Evolutionary conservation across 352 stramenopile species (phyloP).

Genomic region (Pythium rhizo-oryzae): DNA sequence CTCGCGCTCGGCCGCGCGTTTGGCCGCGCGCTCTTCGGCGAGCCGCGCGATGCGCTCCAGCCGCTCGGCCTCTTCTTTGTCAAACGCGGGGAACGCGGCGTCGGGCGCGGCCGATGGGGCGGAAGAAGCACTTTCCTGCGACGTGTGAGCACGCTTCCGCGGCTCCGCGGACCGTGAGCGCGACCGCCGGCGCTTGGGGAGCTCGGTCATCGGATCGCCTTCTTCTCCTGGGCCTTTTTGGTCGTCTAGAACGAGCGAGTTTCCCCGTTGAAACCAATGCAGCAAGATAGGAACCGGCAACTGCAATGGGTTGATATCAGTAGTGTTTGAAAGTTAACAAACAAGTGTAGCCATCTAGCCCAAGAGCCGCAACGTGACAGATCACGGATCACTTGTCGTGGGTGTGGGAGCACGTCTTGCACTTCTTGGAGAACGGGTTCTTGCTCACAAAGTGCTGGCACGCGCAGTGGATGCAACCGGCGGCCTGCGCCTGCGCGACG

Average conservation of each 20-base stretch:
- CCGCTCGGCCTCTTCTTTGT: constrained; percentile 68
- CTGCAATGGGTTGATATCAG: not conserved
- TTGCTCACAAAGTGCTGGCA: constrained; percentile 65
- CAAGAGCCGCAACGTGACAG: no score
- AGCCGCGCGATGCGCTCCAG: constrained; percentile 67
- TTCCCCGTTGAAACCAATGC: not conserved
- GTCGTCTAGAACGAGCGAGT: no score
- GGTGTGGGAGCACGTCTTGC: constrained; percentile 67
- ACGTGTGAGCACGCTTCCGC: constrained; percentile 15
- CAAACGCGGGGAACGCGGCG: constrained; percentile 28
- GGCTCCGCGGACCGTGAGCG: constrained; percentile 38
- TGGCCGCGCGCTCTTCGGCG: constrained; percentile 66
- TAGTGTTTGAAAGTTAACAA: not conserved
- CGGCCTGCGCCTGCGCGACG: constrained; percentile 20
- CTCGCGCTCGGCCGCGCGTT: constrained; percentile 40
- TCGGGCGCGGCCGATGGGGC: not conserved
- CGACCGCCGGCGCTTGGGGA: constrained; percentile 50
- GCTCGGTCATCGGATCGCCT: constrained; percentile 9
- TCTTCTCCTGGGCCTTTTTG: not conserved
- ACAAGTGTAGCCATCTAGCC: not conserved
- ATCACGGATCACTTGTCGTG: constrained; percentile 44
- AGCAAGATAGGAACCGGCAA: not conserved
- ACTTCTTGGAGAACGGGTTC: constrained; percentile 71
- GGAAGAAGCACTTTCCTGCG: not conserved
- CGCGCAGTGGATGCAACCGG: constrained; percentile 52